Evolutionary conservation across 768 basidiomycete genomes (phyloP), one percentile per base, ranked within the genome.

Genomic region (Paxillus ammoniavirescens): DNA sequence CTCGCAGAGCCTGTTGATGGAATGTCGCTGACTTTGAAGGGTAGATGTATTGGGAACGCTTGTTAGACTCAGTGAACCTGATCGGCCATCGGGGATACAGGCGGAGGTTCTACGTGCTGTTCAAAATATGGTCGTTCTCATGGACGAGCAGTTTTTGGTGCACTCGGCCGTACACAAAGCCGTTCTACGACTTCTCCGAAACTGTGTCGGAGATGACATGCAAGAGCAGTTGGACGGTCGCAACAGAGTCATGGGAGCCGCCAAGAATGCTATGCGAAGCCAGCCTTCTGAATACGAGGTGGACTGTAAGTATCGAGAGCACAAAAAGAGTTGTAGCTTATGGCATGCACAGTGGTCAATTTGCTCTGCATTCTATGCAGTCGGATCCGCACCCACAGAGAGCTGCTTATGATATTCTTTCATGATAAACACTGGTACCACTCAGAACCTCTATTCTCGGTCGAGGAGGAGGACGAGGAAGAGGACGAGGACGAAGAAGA

Each of bases 371-470:
- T 90, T 55, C 71, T 98, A 33, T 96, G 94, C 77, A 93, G 90
- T 63, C 83, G 93, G 42, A 97, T 98, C 65, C 81, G 91, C 52
- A 89, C 90, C 30, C 85, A 88, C 65, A 84, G 91, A 37, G 91
- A 94, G 62, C 77, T 98, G 2, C 82, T 98, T 37, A 90, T 97
- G 82, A 96, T 98, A 58, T 98, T 98, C 76, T 96, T 98, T 68
- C 93, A 95, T 63, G 93, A 96, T 67, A 94, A 91, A 64, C 85
- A 91, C 60, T 91, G 91, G 86, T 87, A 86, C 65, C 84, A 77
- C 9, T 86, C 87, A 6, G 86, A 91, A 56, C 85, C 88, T 9
- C 65, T 91, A 41, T 89, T 87, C 57, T 73, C 85, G 38, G 82
- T 88, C 2, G 87, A 89, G 57, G 91, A 92, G 65, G 84, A 85